phyloP scores from a whole-genome alignment of 2,329 filamentous ascomycete genomes.

The Pseudodiploospora longispora region DNA sequence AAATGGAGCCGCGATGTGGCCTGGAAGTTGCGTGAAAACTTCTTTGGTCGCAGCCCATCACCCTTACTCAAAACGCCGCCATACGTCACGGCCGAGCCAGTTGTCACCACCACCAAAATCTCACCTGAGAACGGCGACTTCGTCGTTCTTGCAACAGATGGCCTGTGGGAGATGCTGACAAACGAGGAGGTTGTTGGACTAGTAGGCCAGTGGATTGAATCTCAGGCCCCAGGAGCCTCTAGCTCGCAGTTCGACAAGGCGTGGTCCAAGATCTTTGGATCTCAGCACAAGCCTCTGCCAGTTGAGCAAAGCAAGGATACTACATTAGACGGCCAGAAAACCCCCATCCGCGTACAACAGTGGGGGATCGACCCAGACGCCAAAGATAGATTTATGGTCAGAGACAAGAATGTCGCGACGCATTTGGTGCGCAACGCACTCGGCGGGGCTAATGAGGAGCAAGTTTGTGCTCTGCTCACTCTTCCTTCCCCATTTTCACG shows the following conservation, averaged over 20 bases:
- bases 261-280: constrained; percentile 60
- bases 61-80: constrained; percentile 80
- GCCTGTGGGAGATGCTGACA: constrained; percentile 97
- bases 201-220: constrained; percentile 94
- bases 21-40: constrained; percentile 70
- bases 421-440: constrained; percentile 93
- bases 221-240: constrained; percentile 46
- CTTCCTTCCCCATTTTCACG: constrained; percentile 85
- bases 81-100: constrained; percentile 93
- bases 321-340: constrained; percentile 61
- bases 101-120: constrained; percentile 88
- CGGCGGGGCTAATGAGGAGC: constrained; percentile 86
- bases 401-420: constrained; percentile 93
- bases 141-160: constrained; percentile 91
- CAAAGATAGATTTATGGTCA: constrained; percentile 79
- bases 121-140: constrained; percentile 88
- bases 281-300: constrained; percentile 51
- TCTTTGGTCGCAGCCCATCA: constrained; percentile 77
- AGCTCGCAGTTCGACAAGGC: constrained; percentile 59
- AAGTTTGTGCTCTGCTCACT: constrained; percentile 85
- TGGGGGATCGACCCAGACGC: constrained; percentile 74
- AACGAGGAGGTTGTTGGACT: constrained; percentile 97
- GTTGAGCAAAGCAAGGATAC: constrained; percentile 57
- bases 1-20: constrained; percentile 90
- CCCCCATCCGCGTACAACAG: constrained; percentile 81